Evolutionary conservation across 2,329 filamentous ascomycete genomes (phyloP).

Genomic region (Didymella pinodella): DNA sequence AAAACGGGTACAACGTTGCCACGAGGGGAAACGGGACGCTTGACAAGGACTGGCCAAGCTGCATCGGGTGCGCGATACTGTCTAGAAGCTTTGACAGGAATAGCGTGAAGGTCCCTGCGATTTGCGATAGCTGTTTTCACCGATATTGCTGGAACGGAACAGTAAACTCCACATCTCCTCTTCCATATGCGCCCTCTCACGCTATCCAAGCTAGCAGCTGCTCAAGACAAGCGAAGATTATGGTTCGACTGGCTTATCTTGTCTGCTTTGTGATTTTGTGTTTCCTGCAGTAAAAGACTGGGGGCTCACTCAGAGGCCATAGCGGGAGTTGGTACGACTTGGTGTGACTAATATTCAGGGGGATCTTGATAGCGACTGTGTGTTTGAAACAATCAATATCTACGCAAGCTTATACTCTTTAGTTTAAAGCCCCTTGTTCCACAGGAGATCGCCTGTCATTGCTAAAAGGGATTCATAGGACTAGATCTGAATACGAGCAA

Average conservation of each 20-base stretch:
- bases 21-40: neutral
- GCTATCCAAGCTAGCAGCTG: neutral
- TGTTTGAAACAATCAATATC: neutral
- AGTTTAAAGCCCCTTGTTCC: too few species aligned
- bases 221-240: neutral
- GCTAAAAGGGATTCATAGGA: too few species aligned
- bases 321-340: neutral
- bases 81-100: neutral
- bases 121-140: neutral
- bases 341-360: neutral
- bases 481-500: too few species aligned
- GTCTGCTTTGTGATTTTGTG: neutral
- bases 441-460: too few species aligned
- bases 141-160: slow-evolving; percentile 9
- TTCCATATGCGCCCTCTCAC: neutral
- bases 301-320: neutral
- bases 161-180: neutral
- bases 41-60: neutral
- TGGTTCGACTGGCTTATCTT: neutral
- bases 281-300: neutral
- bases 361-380: neutral
- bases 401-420: neutral
- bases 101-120: neutral
- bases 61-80: neutral
- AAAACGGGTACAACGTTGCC: slow-evolving; percentile 1